Percentiles rank a stretch among this genome's conserved stretches.
Evolutionary conservation across 1,284 basidiomycete species (phyloP).

Genomic region (Ganoderma lingzhi): DNA sequence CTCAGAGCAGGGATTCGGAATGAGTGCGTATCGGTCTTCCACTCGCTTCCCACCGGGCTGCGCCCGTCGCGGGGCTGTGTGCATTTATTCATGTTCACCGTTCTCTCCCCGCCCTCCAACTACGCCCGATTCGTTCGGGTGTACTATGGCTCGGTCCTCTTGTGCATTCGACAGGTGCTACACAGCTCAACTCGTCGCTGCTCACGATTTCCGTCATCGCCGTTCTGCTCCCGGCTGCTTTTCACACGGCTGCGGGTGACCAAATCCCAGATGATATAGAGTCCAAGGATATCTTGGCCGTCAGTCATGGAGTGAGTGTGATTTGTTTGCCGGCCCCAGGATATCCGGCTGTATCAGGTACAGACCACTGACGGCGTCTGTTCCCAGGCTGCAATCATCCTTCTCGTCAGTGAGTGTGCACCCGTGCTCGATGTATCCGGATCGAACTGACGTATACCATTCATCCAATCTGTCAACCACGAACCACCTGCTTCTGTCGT

Average conservation of each 20-base stretch:
- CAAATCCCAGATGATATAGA: constrained; percentile 43
- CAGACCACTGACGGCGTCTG: constrained; percentile 19
- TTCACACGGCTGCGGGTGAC: constrained; percentile 45
- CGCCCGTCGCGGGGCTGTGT: constrained; percentile 9
- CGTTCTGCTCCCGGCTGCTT: constrained; percentile 80
- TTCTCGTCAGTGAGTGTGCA: constrained; percentile 72
- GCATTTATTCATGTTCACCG: background rate
- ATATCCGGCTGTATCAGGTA: constrained; percentile 13
- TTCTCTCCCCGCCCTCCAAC: constrained; percentile 2
- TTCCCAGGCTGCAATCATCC: constrained; percentile 74
- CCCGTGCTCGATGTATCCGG: constrained; percentile 2
- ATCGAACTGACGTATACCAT: background rate
- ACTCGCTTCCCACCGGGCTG: background rate
- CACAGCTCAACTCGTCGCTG: constrained; percentile 83
- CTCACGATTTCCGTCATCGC: constrained; percentile 84
- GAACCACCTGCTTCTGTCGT: constrained; percentile 7
- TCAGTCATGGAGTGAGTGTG: constrained; percentile 79
- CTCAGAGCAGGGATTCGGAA: constrained; percentile 78
- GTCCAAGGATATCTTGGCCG: constrained; percentile 64
- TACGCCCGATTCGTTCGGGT: constrained; percentile 7
- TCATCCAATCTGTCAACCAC: background rate
- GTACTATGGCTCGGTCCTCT: background rate
- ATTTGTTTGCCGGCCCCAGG: background rate
- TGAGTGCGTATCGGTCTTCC: constrained; percentile 51
- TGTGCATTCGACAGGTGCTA: constrained; percentile 58